A percentile compares a stretch with the other conserved stretches of the same genome.
Conservation (phyloP, 2,329 filamentous ascomycete species). For the Juglanconis sp. region DNA sequence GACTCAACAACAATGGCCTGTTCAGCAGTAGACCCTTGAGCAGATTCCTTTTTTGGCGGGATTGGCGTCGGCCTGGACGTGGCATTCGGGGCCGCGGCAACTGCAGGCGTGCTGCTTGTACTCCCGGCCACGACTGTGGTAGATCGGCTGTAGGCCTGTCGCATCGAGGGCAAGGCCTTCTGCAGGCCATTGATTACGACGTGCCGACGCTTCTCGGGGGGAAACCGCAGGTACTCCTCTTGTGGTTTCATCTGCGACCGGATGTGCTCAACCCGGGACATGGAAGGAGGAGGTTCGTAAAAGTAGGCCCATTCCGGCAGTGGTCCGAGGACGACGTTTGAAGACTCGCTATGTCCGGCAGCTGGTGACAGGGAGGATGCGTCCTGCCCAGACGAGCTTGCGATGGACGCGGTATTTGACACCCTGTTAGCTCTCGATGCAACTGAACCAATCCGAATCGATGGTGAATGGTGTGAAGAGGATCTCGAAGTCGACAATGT, state of each 20-base stretch:
- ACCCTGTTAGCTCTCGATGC: too few species aligned
- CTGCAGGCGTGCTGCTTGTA: not conserved
- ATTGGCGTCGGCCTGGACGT: not conserved
- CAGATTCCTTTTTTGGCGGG: not conserved
- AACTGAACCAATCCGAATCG: too few species aligned
- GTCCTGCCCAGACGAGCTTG: not conserved
- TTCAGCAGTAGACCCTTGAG: not conserved
- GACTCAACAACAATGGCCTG: not conserved
- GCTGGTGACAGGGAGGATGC: too few species aligned
- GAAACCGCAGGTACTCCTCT: not conserved
- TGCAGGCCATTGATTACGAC: not conserved
- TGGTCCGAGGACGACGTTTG: too few species aligned
- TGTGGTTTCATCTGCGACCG: not conserved
- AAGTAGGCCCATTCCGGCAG: not conserved
- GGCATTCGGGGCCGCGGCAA: not conserved
- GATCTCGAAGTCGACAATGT: too few species aligned
- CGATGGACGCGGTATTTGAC: too few species aligned
- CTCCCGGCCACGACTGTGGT: not conserved
- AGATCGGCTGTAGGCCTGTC: not conserved
- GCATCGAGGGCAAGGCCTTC: not conserved
- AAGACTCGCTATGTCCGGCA: too few species aligned
- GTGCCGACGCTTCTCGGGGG: not conserved
- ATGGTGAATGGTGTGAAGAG: too few species aligned
- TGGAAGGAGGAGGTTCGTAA: not conserved
- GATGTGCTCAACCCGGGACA: not conserved